Base-by-base conservation (phyloP, 208 protist species). In the Leptomonas pyrrhocoris region DNA sequence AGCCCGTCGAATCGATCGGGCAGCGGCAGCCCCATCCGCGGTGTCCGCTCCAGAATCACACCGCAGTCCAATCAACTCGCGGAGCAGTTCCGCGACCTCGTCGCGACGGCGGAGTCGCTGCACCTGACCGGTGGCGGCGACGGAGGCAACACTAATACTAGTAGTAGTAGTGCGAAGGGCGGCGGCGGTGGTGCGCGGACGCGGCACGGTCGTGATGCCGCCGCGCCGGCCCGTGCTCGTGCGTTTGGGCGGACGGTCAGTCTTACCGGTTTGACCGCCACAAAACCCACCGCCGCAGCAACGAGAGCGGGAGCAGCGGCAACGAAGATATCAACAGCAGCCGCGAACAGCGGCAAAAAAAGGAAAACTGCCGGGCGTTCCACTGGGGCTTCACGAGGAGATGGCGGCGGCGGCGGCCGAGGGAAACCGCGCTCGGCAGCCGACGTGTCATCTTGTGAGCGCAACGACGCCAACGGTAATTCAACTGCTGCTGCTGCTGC, bases 1-100 rank as follows among this genome's bases (percentile, higher is more conserved):
- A 71, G 68, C 13, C 65, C 62, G 18, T 67, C 57, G 11, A 63
- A 80, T 21, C 62, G 64, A 16, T 54, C 63, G 3, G 50, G 49
- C 21, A 66, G 65, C 34, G 63, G 64, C 65, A 73, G 73, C 36
- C 60, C 77, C 11, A 46, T 56, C 11, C 74, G 73, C 38, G 59
- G 50, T 4, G 55, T 59, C 25, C 38, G 62, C n/a, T 36, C 55
- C 18, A 48, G 48, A 8, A 67, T 49, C 49, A 68, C 23, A 2
- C 43, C n/a, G 13, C 28, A 31, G 25, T 67, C 54, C 21, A 51
- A 70, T n/a, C 50, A 76, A 27, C 76, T 81, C 2, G 69, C 64
- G 15, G 56, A 71, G 65, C 69, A 81, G 23, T 81, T 69, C 45
- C 76, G 71, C 8, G 76, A 81, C 30, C 64, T 81, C 25, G 46